phyloP scores from a whole-genome alignment of 768 basidiomycete species.

The Kwoniella shandongensis region DNA sequence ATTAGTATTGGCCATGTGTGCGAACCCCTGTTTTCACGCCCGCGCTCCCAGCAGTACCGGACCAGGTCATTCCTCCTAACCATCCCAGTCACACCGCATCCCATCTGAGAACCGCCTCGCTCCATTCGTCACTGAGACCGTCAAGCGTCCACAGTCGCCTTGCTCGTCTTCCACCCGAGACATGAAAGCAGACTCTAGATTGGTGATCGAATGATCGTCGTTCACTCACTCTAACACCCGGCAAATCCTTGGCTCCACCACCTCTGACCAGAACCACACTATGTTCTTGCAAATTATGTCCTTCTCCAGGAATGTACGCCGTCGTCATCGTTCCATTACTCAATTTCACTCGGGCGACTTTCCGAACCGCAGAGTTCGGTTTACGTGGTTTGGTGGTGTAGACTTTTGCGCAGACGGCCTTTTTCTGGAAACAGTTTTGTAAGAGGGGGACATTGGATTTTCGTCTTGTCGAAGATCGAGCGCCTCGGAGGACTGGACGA shows the following conservation, averaged over 20 bases:
- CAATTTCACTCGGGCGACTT: conserved; percentile 91
- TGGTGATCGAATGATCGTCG: too few species aligned
- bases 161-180: too few species aligned
- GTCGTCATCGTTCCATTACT: conserved; percentile 82
- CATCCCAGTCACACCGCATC: too few species aligned
- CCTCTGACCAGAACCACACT: conserved; percentile 93
- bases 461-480: conserved; percentile 61
- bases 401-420: conserved; percentile 80
- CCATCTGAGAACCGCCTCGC: too few species aligned
- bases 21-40: not conserved
- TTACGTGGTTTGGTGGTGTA: conserved; percentile 85
- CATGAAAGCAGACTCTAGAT: too few species aligned
- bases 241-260: conserved; percentile 94
- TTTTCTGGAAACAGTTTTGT: conserved; percentile 74
- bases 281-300: conserved; percentile 97
- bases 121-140: too few species aligned
- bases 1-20: not conserved
- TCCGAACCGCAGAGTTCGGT: conserved; percentile 97
- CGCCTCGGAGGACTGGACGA: conserved; percentile 64
- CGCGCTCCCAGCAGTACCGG: too few species aligned
- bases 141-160: too few species aligned
- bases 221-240: conserved; percentile 78
- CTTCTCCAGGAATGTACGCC: conserved; percentile 96
- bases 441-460: conserved; percentile 73
- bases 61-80: too few species aligned